Percentiles rank a stretch among this genome's conserved stretches.
Conservation (phyloP, 306 rosid species). For the Echinosophora koreensis region DNA sequence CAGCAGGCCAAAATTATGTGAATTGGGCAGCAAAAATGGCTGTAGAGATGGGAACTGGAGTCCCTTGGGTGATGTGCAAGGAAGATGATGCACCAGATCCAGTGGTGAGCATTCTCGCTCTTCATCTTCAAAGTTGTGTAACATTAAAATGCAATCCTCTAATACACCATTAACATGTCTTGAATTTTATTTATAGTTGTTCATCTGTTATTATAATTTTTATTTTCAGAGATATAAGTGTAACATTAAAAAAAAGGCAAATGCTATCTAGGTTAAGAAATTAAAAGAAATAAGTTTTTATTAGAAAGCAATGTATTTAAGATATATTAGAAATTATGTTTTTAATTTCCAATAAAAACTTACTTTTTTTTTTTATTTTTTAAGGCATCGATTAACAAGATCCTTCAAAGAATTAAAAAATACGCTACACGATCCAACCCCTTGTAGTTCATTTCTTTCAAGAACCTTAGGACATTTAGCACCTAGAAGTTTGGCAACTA, state of each 20-base stretch:
- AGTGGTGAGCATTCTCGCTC: constrained; percentile 60
- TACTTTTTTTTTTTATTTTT: no score
- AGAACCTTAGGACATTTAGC: neutral
- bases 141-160: neutral
- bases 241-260: neutral
- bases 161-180: neutral
- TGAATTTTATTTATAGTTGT: constrained; percentile 8
- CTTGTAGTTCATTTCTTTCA: neutral
- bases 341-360: no score
- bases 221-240: neutral
- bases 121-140: constrained; percentile 20
- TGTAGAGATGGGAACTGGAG: constrained; percentile 75
- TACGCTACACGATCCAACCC: neutral
- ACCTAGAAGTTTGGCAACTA: neutral
- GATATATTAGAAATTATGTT: no score
- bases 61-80: constrained; percentile 96
- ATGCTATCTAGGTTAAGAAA: no score
- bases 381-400: no score
- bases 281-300: no score
- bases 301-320: no score
- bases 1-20: constrained; percentile 73
- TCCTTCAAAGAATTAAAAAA: neutral
- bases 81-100: constrained; percentile 97
- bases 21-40: constrained; percentile 94
- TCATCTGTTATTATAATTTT: neutral